Percentiles rank a stretch among this genome's conserved stretches.
Conservation (phyloP, 139 green algal genomes). For the Tetradesmus lagerheimii region DNA sequence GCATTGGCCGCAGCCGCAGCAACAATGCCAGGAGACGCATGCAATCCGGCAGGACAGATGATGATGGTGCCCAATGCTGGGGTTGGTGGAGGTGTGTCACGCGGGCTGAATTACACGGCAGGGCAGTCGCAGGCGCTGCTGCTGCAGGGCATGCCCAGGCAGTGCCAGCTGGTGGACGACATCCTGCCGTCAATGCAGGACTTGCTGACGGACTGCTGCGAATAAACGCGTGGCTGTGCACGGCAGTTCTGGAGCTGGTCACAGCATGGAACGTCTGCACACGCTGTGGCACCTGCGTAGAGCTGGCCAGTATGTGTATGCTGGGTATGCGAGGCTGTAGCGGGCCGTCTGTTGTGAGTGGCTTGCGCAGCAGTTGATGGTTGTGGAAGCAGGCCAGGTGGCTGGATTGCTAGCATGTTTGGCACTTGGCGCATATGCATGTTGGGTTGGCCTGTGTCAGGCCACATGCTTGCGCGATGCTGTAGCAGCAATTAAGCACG, state of each 20-base stretch:
- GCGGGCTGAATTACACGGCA: not conserved
- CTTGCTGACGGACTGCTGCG: slow-evolving; percentile 27
- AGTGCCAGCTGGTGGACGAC: slow-evolving; percentile 9
- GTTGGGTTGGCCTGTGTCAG: not conserved
- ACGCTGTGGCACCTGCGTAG: too few species aligned
- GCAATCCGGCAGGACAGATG: not conserved
- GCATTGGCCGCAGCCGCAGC: not conserved
- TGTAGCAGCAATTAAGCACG: not conserved
- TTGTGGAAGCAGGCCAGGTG: not conserved
- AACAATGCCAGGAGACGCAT: not conserved
- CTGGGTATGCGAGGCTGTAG: too few species aligned
- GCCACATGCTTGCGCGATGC: too few species aligned
- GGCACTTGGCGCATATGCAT: not conserved
- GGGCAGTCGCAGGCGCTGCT: slow-evolving; percentile 1
- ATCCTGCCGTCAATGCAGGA: slow-evolving; percentile 42
- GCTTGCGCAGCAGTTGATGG: too few species aligned
- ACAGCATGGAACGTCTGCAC: too few species aligned
- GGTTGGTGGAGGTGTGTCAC: not conserved
- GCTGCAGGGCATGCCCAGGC: not conserved
- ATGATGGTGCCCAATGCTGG: not conserved
- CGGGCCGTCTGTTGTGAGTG: too few species aligned
- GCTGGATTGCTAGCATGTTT: not conserved
- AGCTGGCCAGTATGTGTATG: too few species aligned
- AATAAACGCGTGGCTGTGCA: not conserved
- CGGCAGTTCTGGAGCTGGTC: too few species aligned